Percentiles rank a stretch among this genome's conserved stretches.
Conservation (phyloP, 169 alveolate genomes). For the Eimeria necatrix region DNA sequence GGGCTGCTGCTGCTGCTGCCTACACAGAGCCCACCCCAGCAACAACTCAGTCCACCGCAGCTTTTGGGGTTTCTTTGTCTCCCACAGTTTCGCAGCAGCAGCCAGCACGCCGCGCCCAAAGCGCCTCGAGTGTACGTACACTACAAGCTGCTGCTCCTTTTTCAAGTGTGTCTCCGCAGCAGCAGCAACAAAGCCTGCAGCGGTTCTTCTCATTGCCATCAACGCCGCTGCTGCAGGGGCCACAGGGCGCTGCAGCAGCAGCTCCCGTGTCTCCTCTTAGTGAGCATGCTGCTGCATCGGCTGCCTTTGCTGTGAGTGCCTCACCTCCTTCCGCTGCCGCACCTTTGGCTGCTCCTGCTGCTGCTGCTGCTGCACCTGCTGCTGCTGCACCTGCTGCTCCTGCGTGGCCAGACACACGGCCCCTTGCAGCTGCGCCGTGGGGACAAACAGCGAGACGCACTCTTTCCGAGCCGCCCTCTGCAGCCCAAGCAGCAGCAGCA, state of each 20-base stretch:
- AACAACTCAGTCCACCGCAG: conserved; percentile 56
- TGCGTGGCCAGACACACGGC: not conserved
- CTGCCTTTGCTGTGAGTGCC: not conserved
- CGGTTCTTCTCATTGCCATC: not conserved
- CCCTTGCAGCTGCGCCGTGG: conserved; percentile 9
- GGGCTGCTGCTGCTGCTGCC: not conserved
- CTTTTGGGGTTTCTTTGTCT: conserved; percentile 24
- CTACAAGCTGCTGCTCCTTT: not conserved
- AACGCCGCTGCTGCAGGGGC: not conserved
- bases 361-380: conserved; percentile 14
- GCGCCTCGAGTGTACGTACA: conserved; percentile 32
- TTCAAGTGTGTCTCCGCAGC: not conserved
- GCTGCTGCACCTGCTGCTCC: not conserved
- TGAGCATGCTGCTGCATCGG: not conserved
- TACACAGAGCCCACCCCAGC: conserved; percentile 8
- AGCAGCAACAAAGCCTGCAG: conserved; percentile 21
- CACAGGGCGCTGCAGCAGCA: not conserved
- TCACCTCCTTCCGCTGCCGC: not conserved
- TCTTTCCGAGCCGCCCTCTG: conserved; percentile 28
- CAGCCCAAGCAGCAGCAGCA: conserved; percentile 58
- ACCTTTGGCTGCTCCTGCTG: conserved; percentile 33
- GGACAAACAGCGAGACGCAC: conserved; percentile 26
- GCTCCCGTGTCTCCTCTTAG: not conserved
- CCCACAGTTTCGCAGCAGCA: conserved; percentile 38
- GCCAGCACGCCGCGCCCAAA: not conserved